Conservation (phyloP, 2,329 filamentous ascomycete species). For the Huntiella abstrusa region DNA sequence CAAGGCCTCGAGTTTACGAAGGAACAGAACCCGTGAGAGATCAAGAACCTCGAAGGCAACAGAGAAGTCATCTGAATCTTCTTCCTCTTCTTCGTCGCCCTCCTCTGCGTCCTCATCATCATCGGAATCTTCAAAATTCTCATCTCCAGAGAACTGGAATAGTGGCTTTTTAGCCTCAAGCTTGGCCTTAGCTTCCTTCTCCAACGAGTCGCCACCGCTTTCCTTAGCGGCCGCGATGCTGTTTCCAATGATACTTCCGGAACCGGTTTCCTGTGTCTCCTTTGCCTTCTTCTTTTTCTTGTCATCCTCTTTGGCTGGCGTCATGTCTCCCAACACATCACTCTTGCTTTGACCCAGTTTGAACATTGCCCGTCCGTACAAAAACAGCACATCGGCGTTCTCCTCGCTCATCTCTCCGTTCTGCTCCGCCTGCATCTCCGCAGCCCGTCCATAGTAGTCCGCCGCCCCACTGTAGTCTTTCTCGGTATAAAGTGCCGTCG, state of each 20-base stretch:
- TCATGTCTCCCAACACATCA: slow-evolving; percentile 75
- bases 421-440: slow-evolving; percentile 73
- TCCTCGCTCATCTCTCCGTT: slow-evolving; percentile 82
- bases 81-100: slow-evolving; percentile 29
- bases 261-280: slow-evolving; percentile 20
- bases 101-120: slow-evolving; percentile 33
- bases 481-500: slow-evolving; percentile 67
- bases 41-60: slow-evolving; percentile 74
- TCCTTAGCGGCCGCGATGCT: slow-evolving; percentile 25
- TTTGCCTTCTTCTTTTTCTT: slow-evolving; percentile 16
- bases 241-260: slow-evolving; percentile 23
- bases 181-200: slow-evolving; percentile 19
- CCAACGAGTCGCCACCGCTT: neutral
- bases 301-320: slow-evolving; percentile 32
- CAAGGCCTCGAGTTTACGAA: slow-evolving; percentile 30
- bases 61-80: slow-evolving; percentile 54
- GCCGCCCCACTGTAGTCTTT: slow-evolving; percentile 76
- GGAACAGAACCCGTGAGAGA: slow-evolving; percentile 48
- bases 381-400: slow-evolving; percentile 85
- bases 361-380: slow-evolving; percentile 86
- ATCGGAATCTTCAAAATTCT: slow-evolving; percentile 76
- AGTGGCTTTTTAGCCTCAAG: slow-evolving; percentile 45
- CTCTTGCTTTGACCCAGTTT: slow-evolving; percentile 87
- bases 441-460: slow-evolving; percentile 74
- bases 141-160: slow-evolving; percentile 87